These are phyloP conservation scores for Botrytis galanthina DNA, from an alignment of 2,329 filamentous ascomycete genomes.

Conservation along the genomic window DNA sequence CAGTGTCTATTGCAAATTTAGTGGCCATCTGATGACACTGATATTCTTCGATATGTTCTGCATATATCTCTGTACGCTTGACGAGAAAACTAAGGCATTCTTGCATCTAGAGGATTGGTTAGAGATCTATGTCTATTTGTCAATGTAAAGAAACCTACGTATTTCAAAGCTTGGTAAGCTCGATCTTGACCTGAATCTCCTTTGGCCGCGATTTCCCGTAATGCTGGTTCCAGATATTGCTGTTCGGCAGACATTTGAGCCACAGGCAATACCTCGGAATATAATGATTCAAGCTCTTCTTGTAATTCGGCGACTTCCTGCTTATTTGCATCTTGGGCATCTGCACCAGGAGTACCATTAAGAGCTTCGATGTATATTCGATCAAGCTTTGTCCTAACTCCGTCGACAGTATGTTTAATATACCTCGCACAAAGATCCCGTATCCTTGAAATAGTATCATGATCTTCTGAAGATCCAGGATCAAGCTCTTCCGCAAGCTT, in stretches of 20 bases:
- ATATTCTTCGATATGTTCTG: conserved; percentile 44
- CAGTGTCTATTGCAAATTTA: conserved; percentile 44
- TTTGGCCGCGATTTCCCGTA: conserved; percentile 46
- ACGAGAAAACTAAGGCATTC: conserved; percentile 53
- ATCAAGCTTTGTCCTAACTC: conserved; percentile 53
- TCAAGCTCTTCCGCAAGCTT: conserved; percentile 63
- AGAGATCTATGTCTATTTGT: not conserved
- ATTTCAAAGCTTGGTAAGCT: conserved; percentile 49
- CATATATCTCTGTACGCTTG: conserved; percentile 46
- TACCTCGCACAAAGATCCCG: conserved; percentile 57
- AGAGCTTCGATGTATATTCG: conserved; percentile 54
- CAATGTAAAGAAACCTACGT: conserved; percentile 43
- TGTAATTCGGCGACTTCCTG: conserved; percentile 52
- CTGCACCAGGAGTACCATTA: conserved; percentile 27
- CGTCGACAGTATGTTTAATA: conserved; percentile 57
- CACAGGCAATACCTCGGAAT: conserved; percentile 66
- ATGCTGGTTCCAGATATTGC: conserved; percentile 62
- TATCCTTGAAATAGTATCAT: conserved; percentile 54
- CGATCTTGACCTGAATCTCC: conserved; percentile 46
- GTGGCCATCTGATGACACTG: conserved; percentile 47
- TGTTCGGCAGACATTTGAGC: conserved; percentile 70
- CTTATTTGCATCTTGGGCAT: conserved; percentile 21
- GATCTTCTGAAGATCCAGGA: conserved; percentile 50
- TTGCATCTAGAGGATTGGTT: conserved; percentile 44
- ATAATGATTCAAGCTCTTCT: conserved; percentile 66